These are phyloP conservation scores for Colletotrichum lentis DNA, from an alignment of 2,329 filamentous ascomycete species.

Conservation along the genomic window DNA sequence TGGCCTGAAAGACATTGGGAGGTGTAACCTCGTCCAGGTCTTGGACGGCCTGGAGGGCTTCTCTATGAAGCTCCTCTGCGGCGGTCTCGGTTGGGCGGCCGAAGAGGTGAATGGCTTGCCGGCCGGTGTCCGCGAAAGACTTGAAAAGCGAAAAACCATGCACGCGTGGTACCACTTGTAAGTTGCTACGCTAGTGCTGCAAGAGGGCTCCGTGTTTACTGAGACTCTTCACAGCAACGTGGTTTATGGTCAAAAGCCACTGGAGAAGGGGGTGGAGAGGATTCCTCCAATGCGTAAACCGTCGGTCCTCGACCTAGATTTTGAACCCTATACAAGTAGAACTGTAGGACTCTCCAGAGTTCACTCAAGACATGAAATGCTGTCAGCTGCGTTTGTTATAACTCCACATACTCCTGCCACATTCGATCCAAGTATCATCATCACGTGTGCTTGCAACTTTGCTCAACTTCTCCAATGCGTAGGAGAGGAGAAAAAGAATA, in stretches of 20 bases:
- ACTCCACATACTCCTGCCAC: no score
- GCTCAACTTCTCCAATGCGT: no score
- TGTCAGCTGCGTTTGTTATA: no score
- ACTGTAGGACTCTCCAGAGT: no score
- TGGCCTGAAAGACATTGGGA: constrained; percentile 51
- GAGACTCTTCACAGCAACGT: constrained; percentile 19
- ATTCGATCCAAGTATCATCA: no score
- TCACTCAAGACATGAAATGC: no score
- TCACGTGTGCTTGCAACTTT: no score
- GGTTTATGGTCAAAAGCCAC: constrained; percentile 35
- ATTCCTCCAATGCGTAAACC: no score
- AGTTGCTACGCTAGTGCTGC: background rate
- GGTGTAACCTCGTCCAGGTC: constrained; percentile 33
- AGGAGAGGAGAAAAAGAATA: no score
- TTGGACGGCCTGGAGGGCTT: constrained; percentile 41
- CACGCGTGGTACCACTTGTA: constrained; percentile 43
- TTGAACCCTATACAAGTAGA: no score
- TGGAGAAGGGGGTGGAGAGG: background rate
- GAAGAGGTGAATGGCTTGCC: constrained; percentile 44
- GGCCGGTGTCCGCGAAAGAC: constrained; percentile 44
- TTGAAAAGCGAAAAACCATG: constrained; percentile 42
- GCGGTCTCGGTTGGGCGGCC: constrained; percentile 43
- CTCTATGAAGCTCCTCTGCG: constrained; percentile 43
- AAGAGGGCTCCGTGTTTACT: background rate
- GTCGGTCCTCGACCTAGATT: no score